Base-by-base conservation (phyloP, 2,329 filamentous ascomycete genomes). In the Piedraia hortae region DNA sequence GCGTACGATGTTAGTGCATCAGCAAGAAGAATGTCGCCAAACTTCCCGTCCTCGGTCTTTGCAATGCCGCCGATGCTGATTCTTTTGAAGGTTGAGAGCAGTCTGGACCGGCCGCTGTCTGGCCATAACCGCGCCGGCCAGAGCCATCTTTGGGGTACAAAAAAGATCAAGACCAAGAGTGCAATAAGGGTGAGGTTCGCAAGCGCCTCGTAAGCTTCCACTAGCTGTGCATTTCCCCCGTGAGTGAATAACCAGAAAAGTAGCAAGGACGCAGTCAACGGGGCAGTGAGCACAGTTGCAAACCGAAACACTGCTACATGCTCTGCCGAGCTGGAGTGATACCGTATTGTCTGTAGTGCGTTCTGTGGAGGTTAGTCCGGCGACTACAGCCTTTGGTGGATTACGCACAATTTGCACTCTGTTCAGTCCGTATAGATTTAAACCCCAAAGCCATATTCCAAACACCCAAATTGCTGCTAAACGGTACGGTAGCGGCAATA, bases 1-100 rank as follows among this genome's bases (percentile, higher is more conserved):
- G 82, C 70, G 44, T 93, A 97, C 37, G 74, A 88, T 18, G 85
- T 97, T 34, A 93, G 50, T 24, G 78, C 82, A 56, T 97, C 85
- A 15, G 85, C 80, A 10, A 97, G 62, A 26, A 97, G 50, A 23
- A 93, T 71, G 41, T 97, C 85, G 25, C 77, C 82, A 37, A 93
- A 93, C 41, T 89, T 90, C 24, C 82, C 78, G 44, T 91, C 73
- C 34, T 73, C 62, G 1, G 73, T 54, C 45, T 82, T 69, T 8
- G 85, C 82, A 12, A 97, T 57, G 0, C 82, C 80, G 12, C 85
- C 85, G 19, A 91, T 51, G 34, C 62, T 63, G 28, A 93, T 65
- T 25, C 85, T 69, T 28, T 64, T 64, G 19, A 93, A 51, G 0
- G 66, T 82, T 6, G 60, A 48, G 20, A 88, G 59, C 19, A 90